Conservation (phyloP, 306 rosid genomes). For the Lathyrus oleraceus region DNA sequence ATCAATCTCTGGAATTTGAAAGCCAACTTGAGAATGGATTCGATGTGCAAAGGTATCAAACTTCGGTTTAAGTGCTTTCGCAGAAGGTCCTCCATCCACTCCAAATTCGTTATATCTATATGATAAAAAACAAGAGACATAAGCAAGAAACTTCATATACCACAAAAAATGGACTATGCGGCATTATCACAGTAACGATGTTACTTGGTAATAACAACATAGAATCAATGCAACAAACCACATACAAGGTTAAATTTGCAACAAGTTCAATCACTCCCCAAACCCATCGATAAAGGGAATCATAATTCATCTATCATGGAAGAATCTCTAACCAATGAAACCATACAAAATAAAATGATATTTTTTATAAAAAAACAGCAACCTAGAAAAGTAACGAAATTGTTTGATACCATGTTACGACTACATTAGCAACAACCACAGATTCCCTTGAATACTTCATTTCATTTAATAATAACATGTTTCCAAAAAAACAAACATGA, state of each 20-base stretch:
- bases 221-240: neutral
- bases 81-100: conserved; percentile 52
- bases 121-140: neutral
- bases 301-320: neutral
- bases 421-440: neutral
- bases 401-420: neutral
- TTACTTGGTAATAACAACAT: neutral
- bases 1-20: conserved; percentile 54
- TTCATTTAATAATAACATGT: neutral
- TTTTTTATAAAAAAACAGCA: conserved; percentile 2
- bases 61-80: conserved; percentile 51
- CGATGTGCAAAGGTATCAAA: conserved; percentile 46
- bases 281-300: neutral
- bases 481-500: neutral
- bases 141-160: conserved; percentile 16
- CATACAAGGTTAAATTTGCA: neutral
- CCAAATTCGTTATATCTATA: conserved; percentile 57
- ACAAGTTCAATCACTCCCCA: neutral
- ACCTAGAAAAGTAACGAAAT: neutral
- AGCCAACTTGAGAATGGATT: conserved; percentile 51
- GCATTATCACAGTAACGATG: neutral
- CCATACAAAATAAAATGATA: neutral
- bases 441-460: neutral
- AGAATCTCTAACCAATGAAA: neutral
- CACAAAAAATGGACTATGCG: neutral